Evolutionary conservation across 306 rosid species (phyloP).

Genomic region (Vigna angularis): DNA sequence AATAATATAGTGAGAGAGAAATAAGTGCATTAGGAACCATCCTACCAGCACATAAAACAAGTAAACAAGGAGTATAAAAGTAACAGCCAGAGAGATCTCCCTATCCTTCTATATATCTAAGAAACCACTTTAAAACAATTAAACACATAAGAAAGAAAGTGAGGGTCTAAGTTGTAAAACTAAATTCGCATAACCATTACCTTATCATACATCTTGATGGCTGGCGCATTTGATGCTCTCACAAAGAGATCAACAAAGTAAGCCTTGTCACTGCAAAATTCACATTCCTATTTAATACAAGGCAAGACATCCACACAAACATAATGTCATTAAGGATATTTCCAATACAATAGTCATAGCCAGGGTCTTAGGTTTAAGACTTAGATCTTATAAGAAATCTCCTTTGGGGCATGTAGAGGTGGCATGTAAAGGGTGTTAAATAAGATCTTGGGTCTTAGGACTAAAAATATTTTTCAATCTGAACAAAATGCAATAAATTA

Average conservation of each 20-base stretch:
- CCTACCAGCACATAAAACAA: conserved; percentile 15
- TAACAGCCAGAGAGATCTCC: background rate
- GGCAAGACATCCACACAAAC: conserved; percentile 27
- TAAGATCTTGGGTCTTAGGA: too few relatives aligned
- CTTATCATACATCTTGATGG: conserved; percentile 98
- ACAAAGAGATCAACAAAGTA: conserved; percentile 97
- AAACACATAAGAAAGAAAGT: conserved; percentile 9
- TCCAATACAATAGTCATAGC: too few relatives aligned
- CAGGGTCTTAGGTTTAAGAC: too few relatives aligned
- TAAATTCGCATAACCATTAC: conserved; percentile 49
- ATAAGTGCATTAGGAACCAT: conserved; percentile 6
- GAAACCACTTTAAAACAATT: conserved; percentile 20
- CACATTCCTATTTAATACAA: conserved; percentile 35
- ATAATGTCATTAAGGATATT: conserved; percentile 2
- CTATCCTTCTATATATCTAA: conserved; percentile 7
- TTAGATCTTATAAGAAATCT: too few relatives aligned
- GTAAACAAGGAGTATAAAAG: background rate
- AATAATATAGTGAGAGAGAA: background rate
- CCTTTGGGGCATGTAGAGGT: too few relatives aligned
- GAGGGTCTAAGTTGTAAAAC: conserved; percentile 8
- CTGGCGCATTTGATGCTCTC: conserved; percentile 96
- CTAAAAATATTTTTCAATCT: too few relatives aligned
- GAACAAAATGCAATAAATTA: too few relatives aligned
- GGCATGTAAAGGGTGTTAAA: too few relatives aligned
- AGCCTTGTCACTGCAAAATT: conserved; percentile 81